Conservation (phyloP, 345 rosid species). For the Moricandia moricandioides region DNA sequence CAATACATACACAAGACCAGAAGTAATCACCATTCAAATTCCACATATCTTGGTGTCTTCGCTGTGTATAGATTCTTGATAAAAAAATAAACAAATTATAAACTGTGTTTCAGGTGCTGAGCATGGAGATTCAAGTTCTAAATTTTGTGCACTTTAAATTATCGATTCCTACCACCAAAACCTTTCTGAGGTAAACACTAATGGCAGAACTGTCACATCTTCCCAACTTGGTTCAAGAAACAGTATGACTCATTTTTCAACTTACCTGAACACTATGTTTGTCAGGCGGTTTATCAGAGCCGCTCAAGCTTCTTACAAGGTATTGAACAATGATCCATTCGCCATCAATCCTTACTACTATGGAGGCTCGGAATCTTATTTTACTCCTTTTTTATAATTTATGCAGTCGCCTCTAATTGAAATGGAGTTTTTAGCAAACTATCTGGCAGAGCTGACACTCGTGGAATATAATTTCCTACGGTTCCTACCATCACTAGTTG, state of each 20-base stretch:
- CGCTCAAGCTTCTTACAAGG: constrained; percentile 74
- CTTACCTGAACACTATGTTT: constrained; percentile 12
- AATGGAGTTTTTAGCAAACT: constrained; percentile 80
- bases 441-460: constrained; percentile 82
- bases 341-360: neutral
- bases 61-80: constrained; percentile 25
- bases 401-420: constrained; percentile 45
- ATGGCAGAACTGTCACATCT: constrained; percentile 1
- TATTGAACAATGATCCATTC: constrained; percentile 23
- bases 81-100: constrained; percentile 2
- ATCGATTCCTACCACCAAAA: constrained; percentile 75
- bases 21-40: constrained; percentile 45
- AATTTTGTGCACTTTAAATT: constrained; percentile 69
- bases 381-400: neutral
- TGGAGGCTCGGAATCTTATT: constrained; percentile 3
- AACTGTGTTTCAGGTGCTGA: constrained; percentile 67
- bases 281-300: constrained; percentile 85
- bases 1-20: constrained; percentile 73
- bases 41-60: neutral
- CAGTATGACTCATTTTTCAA: neutral
- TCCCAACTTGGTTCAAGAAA: constrained; percentile 4
- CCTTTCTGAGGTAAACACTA: constrained; percentile 73
- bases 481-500: constrained; percentile 72
- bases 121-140: constrained; percentile 75
- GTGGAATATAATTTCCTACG: constrained; percentile 67